Conservation (phyloP, 2,329 filamentous ascomycete species). For the Trichophyton verrucosum region DNA sequence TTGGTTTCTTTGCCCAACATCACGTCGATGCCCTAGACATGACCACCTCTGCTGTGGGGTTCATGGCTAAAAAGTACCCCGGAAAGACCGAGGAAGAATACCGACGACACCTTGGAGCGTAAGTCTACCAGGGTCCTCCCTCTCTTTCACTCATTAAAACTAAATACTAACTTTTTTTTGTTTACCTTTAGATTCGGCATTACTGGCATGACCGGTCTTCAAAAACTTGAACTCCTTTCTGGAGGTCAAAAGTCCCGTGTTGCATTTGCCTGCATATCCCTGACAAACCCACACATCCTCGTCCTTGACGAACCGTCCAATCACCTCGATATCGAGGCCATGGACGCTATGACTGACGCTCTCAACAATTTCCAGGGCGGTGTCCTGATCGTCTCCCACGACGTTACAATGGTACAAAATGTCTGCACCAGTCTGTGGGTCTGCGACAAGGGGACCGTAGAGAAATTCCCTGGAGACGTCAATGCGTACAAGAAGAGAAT, state of each 20-base stretch:
- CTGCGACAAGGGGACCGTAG: conserved; percentile 83
- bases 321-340: conserved; percentile 96
- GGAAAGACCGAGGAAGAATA: conserved; percentile 94
- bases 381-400: conserved; percentile 97
- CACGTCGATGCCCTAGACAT: conserved; percentile 94
- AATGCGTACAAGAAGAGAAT: conserved; percentile 98
- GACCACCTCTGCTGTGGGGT: conserved; percentile 76
- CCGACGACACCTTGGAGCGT: conserved; percentile 82
- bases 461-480: conserved; percentile 91
- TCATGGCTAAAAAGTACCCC: conserved; percentile 88
- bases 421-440: conserved; percentile 95
- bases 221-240: conserved; percentile 88
- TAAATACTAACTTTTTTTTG: not conserved
- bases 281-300: conserved; percentile 91
- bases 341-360: conserved; percentile 85
- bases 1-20: conserved; percentile 97
- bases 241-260: conserved; percentile 98
- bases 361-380: conserved; percentile 81
- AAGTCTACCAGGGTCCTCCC: conserved; percentile 35
- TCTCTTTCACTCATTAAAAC: conserved; percentile 29
- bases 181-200: conserved; percentile 43
- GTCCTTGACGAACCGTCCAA: conserved; percentile 98
- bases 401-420: conserved; percentile 95
- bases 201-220: conserved; percentile 89
- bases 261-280: conserved; percentile 87